These are phyloP conservation scores for Simplicillium sp. DNA, from an alignment of 2,329 filamentous ascomycete species.

Conservation along the genomic window DNA sequence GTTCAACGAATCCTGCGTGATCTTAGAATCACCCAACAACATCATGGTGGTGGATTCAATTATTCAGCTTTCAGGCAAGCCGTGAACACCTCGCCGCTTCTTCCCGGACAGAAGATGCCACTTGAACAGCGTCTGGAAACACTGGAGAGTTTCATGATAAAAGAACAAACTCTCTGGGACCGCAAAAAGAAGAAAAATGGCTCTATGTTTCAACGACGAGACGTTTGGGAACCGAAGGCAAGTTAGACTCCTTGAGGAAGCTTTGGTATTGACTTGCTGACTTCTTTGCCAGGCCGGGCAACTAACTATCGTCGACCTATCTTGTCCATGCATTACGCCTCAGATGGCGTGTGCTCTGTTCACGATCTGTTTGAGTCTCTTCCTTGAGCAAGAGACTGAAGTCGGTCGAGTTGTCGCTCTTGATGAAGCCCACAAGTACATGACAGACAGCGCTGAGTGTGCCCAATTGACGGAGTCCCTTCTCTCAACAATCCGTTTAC, in stretches of 20 bases:
- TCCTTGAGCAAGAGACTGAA: slow-evolving; percentile 40
- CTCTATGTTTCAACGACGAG: not conserved
- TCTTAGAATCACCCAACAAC: slow-evolving; percentile 38
- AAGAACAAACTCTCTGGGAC: not conserved
- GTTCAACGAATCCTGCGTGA: slow-evolving; percentile 46
- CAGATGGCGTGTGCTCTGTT: slow-evolving; percentile 60
- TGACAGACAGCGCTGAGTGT: slow-evolving; percentile 45
- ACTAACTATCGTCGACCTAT: slow-evolving; percentile 60
- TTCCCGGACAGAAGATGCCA: slow-evolving; percentile 38
- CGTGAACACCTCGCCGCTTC: slow-evolving; percentile 5
- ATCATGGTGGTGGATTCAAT: slow-evolving; percentile 26
- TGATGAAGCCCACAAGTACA: slow-evolving; percentile 70
- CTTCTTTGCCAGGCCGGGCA: slow-evolving; percentile 27
- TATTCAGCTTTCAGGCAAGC: slow-evolving; percentile 37
- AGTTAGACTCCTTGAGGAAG: not conserved
- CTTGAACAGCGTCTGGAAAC: slow-evolving; percentile 51
- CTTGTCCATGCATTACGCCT: slow-evolving; percentile 56
- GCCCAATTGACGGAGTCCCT: slow-evolving; percentile 48
- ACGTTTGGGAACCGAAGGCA: slow-evolving; percentile 5
- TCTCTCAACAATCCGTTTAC: slow-evolving; percentile 51
- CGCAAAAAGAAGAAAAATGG: not conserved
- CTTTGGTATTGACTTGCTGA: not conserved
- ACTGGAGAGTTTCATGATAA: slow-evolving; percentile 52
- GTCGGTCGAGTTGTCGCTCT: slow-evolving; percentile 53
- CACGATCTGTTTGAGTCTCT: slow-evolving; percentile 56